Evolutionary conservation across 352 stramenopile species (phyloP).

Genomic region (Pythium periplocum): DNA sequence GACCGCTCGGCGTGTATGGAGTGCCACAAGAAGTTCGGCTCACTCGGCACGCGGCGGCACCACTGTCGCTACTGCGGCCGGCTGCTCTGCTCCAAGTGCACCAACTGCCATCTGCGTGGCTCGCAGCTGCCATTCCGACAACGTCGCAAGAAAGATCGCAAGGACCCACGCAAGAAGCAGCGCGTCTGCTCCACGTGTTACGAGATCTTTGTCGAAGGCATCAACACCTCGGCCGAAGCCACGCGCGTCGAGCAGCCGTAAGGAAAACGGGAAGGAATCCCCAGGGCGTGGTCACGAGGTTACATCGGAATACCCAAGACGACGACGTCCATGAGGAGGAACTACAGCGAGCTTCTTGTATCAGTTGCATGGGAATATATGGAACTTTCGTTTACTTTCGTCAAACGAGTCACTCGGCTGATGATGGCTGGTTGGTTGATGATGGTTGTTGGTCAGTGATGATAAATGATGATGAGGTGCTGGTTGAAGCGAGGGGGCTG

Average conservation of each 20-base stretch:
- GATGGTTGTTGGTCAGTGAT: no score
- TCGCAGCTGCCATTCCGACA: conserved; percentile 36
- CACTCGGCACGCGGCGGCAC: conserved; percentile 35
- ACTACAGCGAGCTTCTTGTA: no score
- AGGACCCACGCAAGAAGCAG: conserved; percentile 45
- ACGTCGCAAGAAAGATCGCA: conserved; percentile 51
- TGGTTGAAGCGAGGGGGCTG: no score
- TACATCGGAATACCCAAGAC: no score
- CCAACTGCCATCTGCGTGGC: conserved; percentile 31
- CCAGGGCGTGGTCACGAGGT: no score
- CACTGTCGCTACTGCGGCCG: conserved; percentile 61
- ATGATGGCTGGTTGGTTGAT: no score
- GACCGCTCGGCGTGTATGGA: conserved; percentile 49
- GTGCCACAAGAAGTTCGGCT: conserved; percentile 47
- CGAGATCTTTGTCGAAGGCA: conserved; percentile 35
- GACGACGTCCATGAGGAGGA: no score
- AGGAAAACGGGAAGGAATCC: no score
- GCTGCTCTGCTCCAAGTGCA: conserved; percentile 41
- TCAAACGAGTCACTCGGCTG: no score
- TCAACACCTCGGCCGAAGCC: conserved; percentile 7
- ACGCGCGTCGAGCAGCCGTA: background rate
- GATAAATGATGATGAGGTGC: no score
- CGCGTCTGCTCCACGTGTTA: conserved; percentile 76
- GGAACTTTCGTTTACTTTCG: no score
- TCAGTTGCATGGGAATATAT: no score